phyloP scores from a whole-genome alignment of 305 asterid species.

The Solanum hybrid region DNA sequence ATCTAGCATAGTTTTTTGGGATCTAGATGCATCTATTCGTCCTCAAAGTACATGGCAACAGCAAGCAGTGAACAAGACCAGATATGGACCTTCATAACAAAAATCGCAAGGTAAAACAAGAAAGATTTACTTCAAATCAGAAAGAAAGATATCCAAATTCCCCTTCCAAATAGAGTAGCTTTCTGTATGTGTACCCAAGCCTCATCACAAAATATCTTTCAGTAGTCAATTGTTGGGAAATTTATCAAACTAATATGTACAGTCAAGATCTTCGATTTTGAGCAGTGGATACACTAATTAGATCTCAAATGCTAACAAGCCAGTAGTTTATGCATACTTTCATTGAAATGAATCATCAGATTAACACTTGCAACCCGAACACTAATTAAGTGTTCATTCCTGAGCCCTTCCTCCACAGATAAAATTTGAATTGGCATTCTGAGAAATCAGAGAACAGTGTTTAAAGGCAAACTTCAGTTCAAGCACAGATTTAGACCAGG shows the following conservation, averaged over 20 bases:
- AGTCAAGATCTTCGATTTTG: not conserved
- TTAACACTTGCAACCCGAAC: not conserved
- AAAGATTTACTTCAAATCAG: not conserved
- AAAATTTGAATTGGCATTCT: not conserved
- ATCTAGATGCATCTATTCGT: not conserved
- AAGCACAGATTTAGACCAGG: not conserved
- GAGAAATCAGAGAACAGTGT: not conserved
- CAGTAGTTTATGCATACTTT: not conserved
- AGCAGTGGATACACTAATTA: not conserved
- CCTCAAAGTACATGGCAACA: not conserved
- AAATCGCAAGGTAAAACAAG: not conserved
- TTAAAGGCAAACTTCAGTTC: not conserved
- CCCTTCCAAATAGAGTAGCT: not conserved
- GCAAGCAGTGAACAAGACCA: not conserved
- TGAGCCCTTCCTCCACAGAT: not conserved
- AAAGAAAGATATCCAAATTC: not conserved
- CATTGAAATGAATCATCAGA: not conserved
- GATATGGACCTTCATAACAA: not conserved
- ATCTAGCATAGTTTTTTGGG: not conserved
- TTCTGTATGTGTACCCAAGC: not conserved
- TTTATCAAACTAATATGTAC: not conserved
- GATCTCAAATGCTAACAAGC: not conserved
- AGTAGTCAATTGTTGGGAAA: not conserved
- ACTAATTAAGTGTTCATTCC: not conserved
- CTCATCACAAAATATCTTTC: not conserved